phyloP scores from a whole-genome alignment of 2,329 filamentous ascomycete genomes.

The Simplicillium sp. region DNA sequence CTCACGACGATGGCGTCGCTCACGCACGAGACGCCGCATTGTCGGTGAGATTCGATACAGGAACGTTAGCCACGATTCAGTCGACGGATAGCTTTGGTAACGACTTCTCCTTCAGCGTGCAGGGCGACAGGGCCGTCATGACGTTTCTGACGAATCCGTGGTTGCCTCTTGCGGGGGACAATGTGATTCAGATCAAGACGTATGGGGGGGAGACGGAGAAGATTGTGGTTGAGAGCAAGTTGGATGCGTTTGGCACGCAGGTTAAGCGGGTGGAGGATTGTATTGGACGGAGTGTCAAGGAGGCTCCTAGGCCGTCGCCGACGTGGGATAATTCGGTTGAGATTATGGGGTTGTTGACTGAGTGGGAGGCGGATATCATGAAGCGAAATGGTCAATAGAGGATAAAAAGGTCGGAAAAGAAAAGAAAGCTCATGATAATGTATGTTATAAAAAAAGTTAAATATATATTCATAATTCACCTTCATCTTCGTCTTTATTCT shows the following conservation, averaged over 20 bases:
- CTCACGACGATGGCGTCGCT: slow-evolving; percentile 9
- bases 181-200: slow-evolving; percentile 13
- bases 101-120: slow-evolving; percentile 14
- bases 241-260: slow-evolving; percentile 16
- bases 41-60: slow-evolving; percentile 12
- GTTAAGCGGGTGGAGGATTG: slow-evolving; percentile 14
- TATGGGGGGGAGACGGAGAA: slow-evolving; percentile 11
- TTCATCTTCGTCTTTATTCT: slow-evolving; percentile 25
- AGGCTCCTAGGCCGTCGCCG: slow-evolving; percentile 13
- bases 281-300: slow-evolving; percentile 9
- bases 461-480: neutral
- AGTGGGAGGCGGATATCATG: slow-evolving; percentile 13
- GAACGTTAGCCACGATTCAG: slow-evolving; percentile 14
- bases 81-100: slow-evolving; percentile 17
- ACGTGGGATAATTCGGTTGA: slow-evolving; percentile 14
- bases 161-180: slow-evolving; percentile 15
- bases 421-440: neutral
- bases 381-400: slow-evolving; percentile 2
- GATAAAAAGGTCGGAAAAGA: neutral
- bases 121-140: slow-evolving; percentile 13
- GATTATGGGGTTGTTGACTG: slow-evolving; percentile 16
- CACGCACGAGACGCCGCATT: slow-evolving; percentile 14
- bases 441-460: neutral
- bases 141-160: slow-evolving; percentile 17
- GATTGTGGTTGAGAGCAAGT: slow-evolving; percentile 10